Conservation (phyloP, 345 rosid species). For the Arabis hirsuta region DNA sequence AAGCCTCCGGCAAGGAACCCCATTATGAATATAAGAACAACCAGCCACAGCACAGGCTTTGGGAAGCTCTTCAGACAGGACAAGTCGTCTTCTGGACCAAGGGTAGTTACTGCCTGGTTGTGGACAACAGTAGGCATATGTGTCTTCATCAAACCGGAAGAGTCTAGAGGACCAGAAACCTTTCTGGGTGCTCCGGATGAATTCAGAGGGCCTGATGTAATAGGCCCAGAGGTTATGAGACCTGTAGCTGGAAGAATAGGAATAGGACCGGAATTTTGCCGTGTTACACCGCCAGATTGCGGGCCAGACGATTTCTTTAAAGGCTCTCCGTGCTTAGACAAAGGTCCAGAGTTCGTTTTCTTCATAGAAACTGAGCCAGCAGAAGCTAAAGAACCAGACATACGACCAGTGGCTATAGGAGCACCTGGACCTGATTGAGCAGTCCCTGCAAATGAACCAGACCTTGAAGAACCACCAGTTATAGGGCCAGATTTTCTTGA, state of each 20-base stretch:
- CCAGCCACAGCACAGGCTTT: constrained; percentile 82
- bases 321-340: constrained; percentile 94
- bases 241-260: constrained; percentile 94
- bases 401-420: constrained; percentile 71
- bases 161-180: constrained; percentile 95
- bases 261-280: constrained; percentile 94
- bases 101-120: constrained; percentile 84
- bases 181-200: constrained; percentile 92
- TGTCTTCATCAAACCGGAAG: constrained; percentile 73
- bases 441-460: constrained; percentile 92
- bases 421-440: constrained; percentile 85
- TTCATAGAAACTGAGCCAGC: constrained; percentile 80
- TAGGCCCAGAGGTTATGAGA: constrained; percentile 96
- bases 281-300: constrained; percentile 89
- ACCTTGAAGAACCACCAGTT: constrained; percentile 75
- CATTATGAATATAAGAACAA: constrained; percentile 89
- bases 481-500: constrained; percentile 98
- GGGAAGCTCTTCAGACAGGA: constrained; percentile 87
- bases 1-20: constrained; percentile 99
- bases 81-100: constrained; percentile 82
- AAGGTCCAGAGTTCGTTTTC: constrained; percentile 95
- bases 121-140: constrained; percentile 70
- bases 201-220: constrained; percentile 89
- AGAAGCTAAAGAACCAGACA: constrained; percentile 72
- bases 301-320: constrained; percentile 97